Evolutionary conservation across 2,329 filamentous ascomycete genomes (phyloP), one percentile per base, ranked within the genome.

Genomic region (Aspergillus neotritici): DNA sequence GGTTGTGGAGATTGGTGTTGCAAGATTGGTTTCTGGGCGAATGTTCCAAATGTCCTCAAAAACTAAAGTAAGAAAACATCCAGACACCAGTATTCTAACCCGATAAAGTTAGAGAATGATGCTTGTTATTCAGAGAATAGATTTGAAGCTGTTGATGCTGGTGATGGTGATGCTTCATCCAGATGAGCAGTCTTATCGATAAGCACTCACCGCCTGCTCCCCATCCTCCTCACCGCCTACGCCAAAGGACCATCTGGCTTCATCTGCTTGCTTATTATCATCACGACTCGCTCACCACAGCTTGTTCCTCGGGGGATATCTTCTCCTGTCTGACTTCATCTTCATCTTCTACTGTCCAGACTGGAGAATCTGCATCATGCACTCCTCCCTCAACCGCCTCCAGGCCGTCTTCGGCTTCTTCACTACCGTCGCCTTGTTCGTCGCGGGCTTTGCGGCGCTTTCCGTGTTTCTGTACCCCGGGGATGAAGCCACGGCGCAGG

Each of bases 401-500:
- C 93, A 98, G 70, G 91, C 88, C 71, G 84, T 89, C 66, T 98
- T 98, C 66, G 89, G 93, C 68, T 96, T 94, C 80, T 96, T 97
- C 76, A 97, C 93, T 13, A 94, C 89, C 17, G 89, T 96, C 51
- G 84, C 86, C 44, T 93, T 94, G 62, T 79, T 80, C 45, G 78
- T 96, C 42, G 90, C 82, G 40, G 79, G 78, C 42, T 71, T 94
- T 46, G 87, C 96, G 56, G 90, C 91, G 37, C 73, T 85, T 39
- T 90, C 88, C 31, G 87, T 90, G 58, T 67, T 95, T 10, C 38
- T 73, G 7, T 57, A 69, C 84, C 57, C 74, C 74, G 46, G 79
- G 12, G 58, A 64, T 31, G 61, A 60, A 11, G 55, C 84, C 4
- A 84, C 88, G 52, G 77, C 77, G 5, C 54, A 57, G 15, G 60